phyloP scores from a whole-genome alignment of 2,329 filamentous ascomycete genomes.

The Neonectria coccinea region DNA sequence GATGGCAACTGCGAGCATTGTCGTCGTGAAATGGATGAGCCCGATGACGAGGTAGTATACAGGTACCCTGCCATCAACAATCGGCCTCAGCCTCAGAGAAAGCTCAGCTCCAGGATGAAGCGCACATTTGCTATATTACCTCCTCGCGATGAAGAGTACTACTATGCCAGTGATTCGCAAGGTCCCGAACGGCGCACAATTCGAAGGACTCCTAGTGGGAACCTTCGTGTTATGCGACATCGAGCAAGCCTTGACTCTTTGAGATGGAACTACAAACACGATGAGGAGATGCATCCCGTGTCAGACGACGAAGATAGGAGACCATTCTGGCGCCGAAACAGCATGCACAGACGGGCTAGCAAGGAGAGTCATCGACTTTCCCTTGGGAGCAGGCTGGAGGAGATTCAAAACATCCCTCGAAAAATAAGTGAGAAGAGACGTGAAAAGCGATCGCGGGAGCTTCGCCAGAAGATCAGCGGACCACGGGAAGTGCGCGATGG shows the following conservation, averaged over 20 bases:
- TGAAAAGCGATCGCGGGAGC: conserved; percentile 68
- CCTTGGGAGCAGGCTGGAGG: conserved; percentile 62
- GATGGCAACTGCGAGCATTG: conserved; percentile 50
- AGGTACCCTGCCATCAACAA: conserved; percentile 63
- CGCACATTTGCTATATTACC: conserved; percentile 72
- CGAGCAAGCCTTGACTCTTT: conserved; percentile 62
- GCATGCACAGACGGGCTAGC: conserved; percentile 41
- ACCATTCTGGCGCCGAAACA: conserved; percentile 50
- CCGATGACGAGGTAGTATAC: conserved; percentile 55
- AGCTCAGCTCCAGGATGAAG: conserved; percentile 66
- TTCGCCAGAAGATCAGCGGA: conserved; percentile 70
- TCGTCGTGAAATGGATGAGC: conserved; percentile 49
- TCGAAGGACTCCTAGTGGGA: conserved; percentile 69
- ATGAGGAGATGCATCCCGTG: conserved; percentile 52
- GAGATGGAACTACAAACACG: conserved; percentile 37
- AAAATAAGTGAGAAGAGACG: conserved; percentile 68
- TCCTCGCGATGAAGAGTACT: conserved; percentile 54
- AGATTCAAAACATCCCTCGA: conserved; percentile 65
- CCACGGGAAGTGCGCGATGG: conserved; percentile 70
- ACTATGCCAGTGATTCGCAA: conserved; percentile 48
- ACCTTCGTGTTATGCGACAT: conserved; percentile 68
- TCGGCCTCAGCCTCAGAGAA: conserved; percentile 62
- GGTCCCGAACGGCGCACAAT: conserved; percentile 68
- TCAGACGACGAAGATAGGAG: conserved; percentile 38
- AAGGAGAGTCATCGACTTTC: conserved; percentile 50